These are phyloP conservation scores for Xanthoconium purpureum DNA, from an alignment of 768 basidiomycete species.

Conservation along the genomic window DNA sequence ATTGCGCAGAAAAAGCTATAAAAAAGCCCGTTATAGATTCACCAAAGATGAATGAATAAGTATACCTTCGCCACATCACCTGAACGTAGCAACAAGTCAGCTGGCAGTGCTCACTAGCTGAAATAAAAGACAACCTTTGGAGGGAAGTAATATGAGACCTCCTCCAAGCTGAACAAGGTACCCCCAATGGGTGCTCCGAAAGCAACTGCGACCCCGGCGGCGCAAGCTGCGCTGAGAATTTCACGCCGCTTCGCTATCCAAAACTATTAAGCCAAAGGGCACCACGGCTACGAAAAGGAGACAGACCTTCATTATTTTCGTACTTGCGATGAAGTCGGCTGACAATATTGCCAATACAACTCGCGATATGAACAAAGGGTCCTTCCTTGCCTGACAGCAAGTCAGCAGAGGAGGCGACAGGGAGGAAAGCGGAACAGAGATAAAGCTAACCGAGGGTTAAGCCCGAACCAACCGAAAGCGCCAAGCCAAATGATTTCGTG, in stretches of 20 bases:
- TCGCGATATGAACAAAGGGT: slow-evolving; percentile 88
- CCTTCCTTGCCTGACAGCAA: slow-evolving; percentile 56
- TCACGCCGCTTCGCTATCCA: slow-evolving; percentile 83
- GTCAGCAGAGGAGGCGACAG: background rate
- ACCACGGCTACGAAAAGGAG: background rate
- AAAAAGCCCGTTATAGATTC: slow-evolving; percentile 14
- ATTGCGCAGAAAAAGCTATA: slow-evolving; percentile 96
- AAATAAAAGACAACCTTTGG: slow-evolving; percentile 58
- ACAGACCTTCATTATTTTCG: slow-evolving; percentile 88
- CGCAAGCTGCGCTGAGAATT: slow-evolving; percentile 92
- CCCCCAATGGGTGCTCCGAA: slow-evolving; percentile 97
- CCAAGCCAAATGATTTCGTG: slow-evolving; percentile 85
- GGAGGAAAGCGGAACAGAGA: slow-evolving; percentile 8
- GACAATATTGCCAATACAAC: slow-evolving; percentile 90
- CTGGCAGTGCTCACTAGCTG: background rate
- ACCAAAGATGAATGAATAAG: background rate
- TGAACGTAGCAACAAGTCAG: slow-evolving; percentile 23
- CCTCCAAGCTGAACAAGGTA: slow-evolving; percentile 89
- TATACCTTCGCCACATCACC: slow-evolving; percentile 93
- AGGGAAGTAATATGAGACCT: slow-evolving; percentile 96
- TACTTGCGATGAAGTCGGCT: slow-evolving; percentile 86
- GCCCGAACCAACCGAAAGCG: slow-evolving; percentile 90
- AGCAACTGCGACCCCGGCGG: slow-evolving; percentile 95
- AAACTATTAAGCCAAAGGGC: background rate
- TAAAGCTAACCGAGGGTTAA: slow-evolving; percentile 64